A percentile compares a stretch with the other conserved stretches of the same genome.
phyloP scores from a whole-genome alignment of 2,329 filamentous ascomycete genomes.

The Saccharata proteae region DNA sequence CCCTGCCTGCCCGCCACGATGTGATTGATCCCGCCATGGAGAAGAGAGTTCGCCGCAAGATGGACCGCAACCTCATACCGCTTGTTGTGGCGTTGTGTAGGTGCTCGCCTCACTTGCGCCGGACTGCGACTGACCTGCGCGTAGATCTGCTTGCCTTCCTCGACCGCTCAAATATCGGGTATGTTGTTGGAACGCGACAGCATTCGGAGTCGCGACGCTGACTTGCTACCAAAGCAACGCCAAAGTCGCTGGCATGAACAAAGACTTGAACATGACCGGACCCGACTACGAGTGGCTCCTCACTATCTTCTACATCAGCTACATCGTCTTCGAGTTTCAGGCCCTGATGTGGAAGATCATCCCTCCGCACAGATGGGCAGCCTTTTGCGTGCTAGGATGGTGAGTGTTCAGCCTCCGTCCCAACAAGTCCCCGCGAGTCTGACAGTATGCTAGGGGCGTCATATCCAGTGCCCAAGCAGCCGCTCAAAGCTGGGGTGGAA shows the following conservation, averaged over 20 bases:
- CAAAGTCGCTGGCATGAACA: conserved; percentile 27
- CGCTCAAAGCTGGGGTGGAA: conserved; percentile 18
- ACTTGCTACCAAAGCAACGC: conserved; percentile 19
- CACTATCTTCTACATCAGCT: conserved; percentile 27
- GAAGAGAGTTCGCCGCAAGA: conserved; percentile 18
- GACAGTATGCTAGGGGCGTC: conserved; percentile 11
- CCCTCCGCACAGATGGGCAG: conserved; percentile 24
- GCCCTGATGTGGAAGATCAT: conserved; percentile 25
- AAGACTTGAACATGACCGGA: conserved; percentile 18
- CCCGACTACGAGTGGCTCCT: conserved; percentile 23
- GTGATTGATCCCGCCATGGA: conserved; percentile 11
- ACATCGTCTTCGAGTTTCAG: conserved; percentile 25
- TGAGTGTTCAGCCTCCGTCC: conserved; percentile 2
- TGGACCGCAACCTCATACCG: conserved; percentile 20
- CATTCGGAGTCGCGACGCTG: conserved; percentile 1
- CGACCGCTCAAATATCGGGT: conserved; percentile 28
- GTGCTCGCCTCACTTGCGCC: background rate
- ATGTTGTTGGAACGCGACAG: background rate
- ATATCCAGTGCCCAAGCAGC: conserved; percentile 22
- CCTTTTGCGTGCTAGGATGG: conserved; percentile 23
- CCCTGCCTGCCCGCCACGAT: background rate
- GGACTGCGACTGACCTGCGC: background rate
- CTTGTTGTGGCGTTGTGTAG: conserved; percentile 19
- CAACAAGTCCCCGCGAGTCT: background rate
- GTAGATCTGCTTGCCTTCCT: conserved; percentile 22